Base-by-base conservation (phyloP, 1,284 basidiomycete species). In the Psilocybe mexicana region DNA sequence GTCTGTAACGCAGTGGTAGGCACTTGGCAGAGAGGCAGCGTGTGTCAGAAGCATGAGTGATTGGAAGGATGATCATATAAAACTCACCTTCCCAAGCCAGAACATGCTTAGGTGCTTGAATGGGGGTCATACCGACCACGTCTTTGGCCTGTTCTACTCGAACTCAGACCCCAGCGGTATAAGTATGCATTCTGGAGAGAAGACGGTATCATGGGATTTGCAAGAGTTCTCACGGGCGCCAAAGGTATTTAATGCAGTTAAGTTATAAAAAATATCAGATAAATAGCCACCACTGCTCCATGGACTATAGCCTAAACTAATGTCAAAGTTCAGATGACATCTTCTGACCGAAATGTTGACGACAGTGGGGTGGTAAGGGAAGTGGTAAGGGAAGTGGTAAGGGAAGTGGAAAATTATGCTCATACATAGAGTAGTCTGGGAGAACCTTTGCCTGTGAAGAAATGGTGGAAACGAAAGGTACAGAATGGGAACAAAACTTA, bases 1-100 rank as follows among this genome's bases (percentile, higher is more conserved):
- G 42, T 12, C 36, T 59, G 59, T 25, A 61, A 42, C 14, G 56
- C 23, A 30, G 54, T 55, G 2, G 55, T 43, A 36, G 45, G 54
- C 25, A 59, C 57, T 59, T 33, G 24, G 50, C 10, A 43, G 35
- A 38, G 23, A 18, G 26, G 2, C 8, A 24, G 25, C 28, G 8
- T 26, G 44, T 6, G 14, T 28, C 12, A 10, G 44, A 10, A 46
- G 4, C 28, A 26, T 8, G 25, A 30, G 28, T 4, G 28, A 46
- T 33, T 33, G 40, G 14, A 18, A 18, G 18, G 18, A 18, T n/a
- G 40, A 5, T 46, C 28, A 23, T 30, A 35, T 26, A 14, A 18
- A 33, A 26, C 46, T 28, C n/a, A 48, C 46, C 46, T 48, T 48
- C 46, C 46, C 46, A 48, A 35, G 46, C 46, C 30, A 48, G n/a